Evolutionary conservation across 139 green algal genomes (phyloP), one percentile per base, ranked within the genome.

Genomic region (Picochlorum sp.): DNA sequence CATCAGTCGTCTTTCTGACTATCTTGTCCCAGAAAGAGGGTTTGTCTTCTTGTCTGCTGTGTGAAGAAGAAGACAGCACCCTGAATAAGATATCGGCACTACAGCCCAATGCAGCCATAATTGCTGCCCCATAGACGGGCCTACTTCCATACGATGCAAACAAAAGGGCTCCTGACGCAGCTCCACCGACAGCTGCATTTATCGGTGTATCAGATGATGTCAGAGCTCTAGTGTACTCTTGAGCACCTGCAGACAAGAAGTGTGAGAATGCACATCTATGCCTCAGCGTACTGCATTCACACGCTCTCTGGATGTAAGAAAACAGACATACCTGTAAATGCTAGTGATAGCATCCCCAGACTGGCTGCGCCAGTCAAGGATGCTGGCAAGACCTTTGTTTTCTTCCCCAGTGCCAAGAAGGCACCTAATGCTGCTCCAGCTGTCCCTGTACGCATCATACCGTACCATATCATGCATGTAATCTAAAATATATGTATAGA

Each of bases 161-260:
- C 3, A 80, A 65, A 16, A 80, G 23, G 21, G 70, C 60, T 14
- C 74, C 74, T 3, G 60, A 56, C 14, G 50, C 72, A 21, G 72
- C 65, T 15, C 74, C 74, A 24, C 47, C 74, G n/a, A 74, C n/a
- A 45, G 67, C 55, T 32, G 69, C 71, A 65, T 80, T 80, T 28
- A 56, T 13, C 3, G 63, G 57, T 63, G 57, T 75, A 49, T 80
- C 74, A 14, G 30, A 23, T 50, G 72, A 71, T 41, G 69, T 59
- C 30, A 74, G 11, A 18, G 67, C 51, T 5, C 74, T 38, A 26
- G 20, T 60, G 2, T 7, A 37, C 57, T 80, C 74, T 51, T 80
- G 74, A 16, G 66, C 55, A 1, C 24, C 73, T 80, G 62, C 61
- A 70, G 4, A 30, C 28, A 30, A 30, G 28, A 7, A 30, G 28